Base-by-base conservation (phyloP, 1,284 basidiomycete species). In the Fomitopsis betulina region DNA sequence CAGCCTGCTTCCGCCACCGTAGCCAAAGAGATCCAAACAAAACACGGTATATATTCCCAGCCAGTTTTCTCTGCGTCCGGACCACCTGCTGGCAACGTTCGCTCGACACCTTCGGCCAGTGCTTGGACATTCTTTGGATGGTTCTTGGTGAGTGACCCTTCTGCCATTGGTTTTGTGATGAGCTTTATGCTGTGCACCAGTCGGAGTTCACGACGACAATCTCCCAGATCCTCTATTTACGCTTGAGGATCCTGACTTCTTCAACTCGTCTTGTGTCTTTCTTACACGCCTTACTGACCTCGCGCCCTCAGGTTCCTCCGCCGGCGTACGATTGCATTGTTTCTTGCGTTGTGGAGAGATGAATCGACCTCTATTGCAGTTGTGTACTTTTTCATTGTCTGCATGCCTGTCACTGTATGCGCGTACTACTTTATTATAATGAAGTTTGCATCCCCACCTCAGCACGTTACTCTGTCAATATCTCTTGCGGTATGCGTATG, bases 131-230 rank as follows among this genome's bases (percentile, higher is more conserved):
- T 2, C 10, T 19, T 27, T 4, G 10, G 21, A 40, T 37, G 21
- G 30, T 12, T 12, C 32, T 47, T 17, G 17, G 58, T 60, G 55
- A 60, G 59, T 57, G 8, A 38, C 9, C 3, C 10, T 27, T 53
- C 25, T 33, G 15, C 27, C 8, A 13, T 25, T 30, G 7, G 13
- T 45, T 58, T 1, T 32, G 38, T 66, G 69, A 70, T 70, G 69
- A 70, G 50, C 53, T 60, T 67, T 56, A 68, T 68, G 69, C 69
- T 70, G 69, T 70, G 69, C 69, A 69, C 68, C 68, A 69, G 68
- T 68, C 66, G 65, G 65, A 69, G 65, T 30, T 61, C 27, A 57
- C 51, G 68, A 67, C 66, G 68, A 69, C 61, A 66, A 60, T 53
- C 49, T 61, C 64, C 68, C 68, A 60, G 66, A 60, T 62, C 58